Conservation (phyloP, 1,139 yeast species). For the Geotrichum phurueaensis region DNA sequence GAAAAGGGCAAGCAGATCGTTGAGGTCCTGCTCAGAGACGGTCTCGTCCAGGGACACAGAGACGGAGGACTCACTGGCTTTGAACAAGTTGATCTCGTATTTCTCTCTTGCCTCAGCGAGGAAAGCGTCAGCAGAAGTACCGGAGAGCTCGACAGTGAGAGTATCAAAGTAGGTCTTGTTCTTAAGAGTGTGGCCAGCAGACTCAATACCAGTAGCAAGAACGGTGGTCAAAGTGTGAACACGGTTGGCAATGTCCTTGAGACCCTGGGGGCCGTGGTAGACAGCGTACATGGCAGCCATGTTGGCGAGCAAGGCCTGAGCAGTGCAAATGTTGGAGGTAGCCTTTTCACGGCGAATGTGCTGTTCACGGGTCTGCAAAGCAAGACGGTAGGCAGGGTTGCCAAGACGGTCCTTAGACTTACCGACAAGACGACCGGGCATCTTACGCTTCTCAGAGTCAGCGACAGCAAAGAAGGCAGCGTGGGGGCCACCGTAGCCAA, state of each 20-base stretch:
- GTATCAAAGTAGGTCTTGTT: conserved; percentile 83
- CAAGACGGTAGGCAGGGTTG: conserved; percentile 79
- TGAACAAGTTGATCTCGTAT: conserved; percentile 69
- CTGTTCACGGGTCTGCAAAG: conserved; percentile 96
- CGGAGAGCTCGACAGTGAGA: conserved; percentile 56
- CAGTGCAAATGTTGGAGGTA: conserved; percentile 94
- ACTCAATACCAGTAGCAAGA: conserved; percentile 28
- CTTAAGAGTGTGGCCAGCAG: conserved; percentile 44
- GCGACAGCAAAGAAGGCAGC: conserved; percentile 94
- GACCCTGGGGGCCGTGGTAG: conserved; percentile 93
- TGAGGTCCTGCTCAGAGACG: conserved; percentile 57
- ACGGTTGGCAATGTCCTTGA: conserved; percentile 69
- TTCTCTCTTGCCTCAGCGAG: conserved; percentile 53
- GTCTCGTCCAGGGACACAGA: conserved; percentile 86
- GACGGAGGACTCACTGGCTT: conserved; percentile 55
- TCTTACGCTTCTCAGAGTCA: conserved; percentile 73
- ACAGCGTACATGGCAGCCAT: conserved; percentile 95
- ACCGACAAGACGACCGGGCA: conserved; percentile 95
- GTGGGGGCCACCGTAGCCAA: conserved; percentile 98
- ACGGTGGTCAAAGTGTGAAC: conserved; percentile 70
- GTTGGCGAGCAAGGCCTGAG: conserved; percentile 92
- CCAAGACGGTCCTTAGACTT: conserved; percentile 89
- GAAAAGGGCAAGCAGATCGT: conserved; percentile 50
- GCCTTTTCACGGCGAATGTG: conserved; percentile 97
- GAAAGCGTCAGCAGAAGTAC: conserved; percentile 49